A percentile compares a stretch with the other conserved stretches of the same genome.
These are phyloP conservation scores for Tympanopsis confertula DNA, from an alignment of 2,329 filamentous ascomycete genomes.

Conservation along the genomic window DNA sequence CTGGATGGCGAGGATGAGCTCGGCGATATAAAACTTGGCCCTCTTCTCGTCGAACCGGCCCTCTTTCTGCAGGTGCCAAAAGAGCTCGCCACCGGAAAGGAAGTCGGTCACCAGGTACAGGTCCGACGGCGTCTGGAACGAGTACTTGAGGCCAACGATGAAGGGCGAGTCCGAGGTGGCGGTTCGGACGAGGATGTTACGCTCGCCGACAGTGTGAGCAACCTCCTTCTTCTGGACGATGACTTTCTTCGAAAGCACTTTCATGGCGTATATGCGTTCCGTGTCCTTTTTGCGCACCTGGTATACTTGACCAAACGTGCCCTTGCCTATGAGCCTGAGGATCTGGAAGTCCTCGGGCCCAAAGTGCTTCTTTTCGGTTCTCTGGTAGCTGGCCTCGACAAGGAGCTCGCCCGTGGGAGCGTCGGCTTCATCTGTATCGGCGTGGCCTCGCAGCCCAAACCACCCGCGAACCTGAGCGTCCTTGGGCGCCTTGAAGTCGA, in stretches of 20 bases:
- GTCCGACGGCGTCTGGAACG: conserved; percentile 93
- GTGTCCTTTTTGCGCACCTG: conserved; percentile 97
- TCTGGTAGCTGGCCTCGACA: conserved; percentile 75
- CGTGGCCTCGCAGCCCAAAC: conserved; percentile 70
- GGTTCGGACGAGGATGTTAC: conserved; percentile 92
- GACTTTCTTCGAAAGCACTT: conserved; percentile 97
- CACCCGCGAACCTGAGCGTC: conserved; percentile 69
- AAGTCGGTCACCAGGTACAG: conserved; percentile 96
- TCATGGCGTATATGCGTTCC: conserved; percentile 95
- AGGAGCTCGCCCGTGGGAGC: conserved; percentile 78
- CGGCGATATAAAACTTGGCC: conserved; percentile 97
- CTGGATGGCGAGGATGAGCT: conserved; percentile 87
- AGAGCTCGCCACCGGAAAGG: conserved; percentile 96
- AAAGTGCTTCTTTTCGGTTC: conserved; percentile 79
- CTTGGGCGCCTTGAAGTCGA: conserved; percentile 65
- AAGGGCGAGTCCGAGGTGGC: conserved; percentile 96
- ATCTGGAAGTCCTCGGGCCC: conserved; percentile 95
- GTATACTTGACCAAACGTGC: conserved; percentile 96
- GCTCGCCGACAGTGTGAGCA: conserved; percentile 88
- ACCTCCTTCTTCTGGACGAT: conserved; percentile 99
- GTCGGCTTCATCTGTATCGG: conserved; percentile 59
- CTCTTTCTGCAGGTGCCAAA: conserved; percentile 97
- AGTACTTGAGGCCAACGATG: conserved; percentile 96
- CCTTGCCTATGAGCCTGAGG: conserved; percentile 90
- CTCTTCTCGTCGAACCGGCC: conserved; percentile 88